Evolutionary conservation across 164 flowering plant genomes (phyloP), one percentile per base, ranked within the genome.

Genomic region (Dillenia suffruticosa): DNA sequence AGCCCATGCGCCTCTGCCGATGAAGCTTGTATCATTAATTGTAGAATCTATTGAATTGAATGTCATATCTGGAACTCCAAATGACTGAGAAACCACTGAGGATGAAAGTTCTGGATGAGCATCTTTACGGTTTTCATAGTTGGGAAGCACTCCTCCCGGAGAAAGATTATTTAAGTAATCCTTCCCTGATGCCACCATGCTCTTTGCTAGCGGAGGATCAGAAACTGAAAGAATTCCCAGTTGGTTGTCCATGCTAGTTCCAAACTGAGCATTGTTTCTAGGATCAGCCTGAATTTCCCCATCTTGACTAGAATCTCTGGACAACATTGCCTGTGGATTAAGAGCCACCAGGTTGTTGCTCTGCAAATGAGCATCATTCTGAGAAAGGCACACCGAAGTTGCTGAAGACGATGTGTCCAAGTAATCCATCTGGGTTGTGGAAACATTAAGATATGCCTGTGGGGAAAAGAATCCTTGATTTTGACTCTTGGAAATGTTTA

Each of bases 351-450:
- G 74, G 71, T 79, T 74, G 76, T 70, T 79, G 57, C 80, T 84
- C 64, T 82, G 91, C 32, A 85, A 68, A 49, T 83, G 73, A 43
- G 69, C 79, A 67, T 89, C 96, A 72, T 77, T 84, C 66, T 83
- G 96, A 62, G 92, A 81, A 59, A 86, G 75, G 55, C 92, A 78
- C 64, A 76, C 88, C 43, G 94, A 87, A 52, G 97, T 90, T 63
- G 90, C 87, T 6, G 98, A 94, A 70, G 97, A 93, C 51, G 98
- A 81, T 51, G 93, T 70, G 57, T 91, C 98, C 77, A 94, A 66
- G 75, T 80, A 87, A 71, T 89, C 97, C 53, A 84, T 72, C 53
- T 84, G 98, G 24, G 80, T 48, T 22, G 73, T 70, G 44, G 59
- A 59, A 57, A 70, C 76, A 71, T 76, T 82, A 26, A 71, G 64